Evolutionary conservation across 495 filamentous ascomycete species (phyloP), one percentile per base, ranked within the genome.

Genomic region (Penicillium fimorum): DNA sequence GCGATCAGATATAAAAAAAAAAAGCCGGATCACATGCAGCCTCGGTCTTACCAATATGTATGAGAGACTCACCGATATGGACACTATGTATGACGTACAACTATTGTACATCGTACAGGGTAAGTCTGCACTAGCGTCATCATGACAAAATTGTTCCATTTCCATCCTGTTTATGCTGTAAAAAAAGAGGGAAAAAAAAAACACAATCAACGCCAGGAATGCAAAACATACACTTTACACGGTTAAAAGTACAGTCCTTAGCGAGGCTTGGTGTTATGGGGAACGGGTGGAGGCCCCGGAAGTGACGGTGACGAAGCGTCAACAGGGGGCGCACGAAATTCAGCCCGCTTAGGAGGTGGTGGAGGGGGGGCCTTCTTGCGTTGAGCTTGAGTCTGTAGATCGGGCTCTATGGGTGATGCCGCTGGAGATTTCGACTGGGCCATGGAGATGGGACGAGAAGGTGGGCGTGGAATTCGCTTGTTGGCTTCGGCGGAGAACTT

Each of bases 281-380:
- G 76, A 11, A 79, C 56, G 4, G 75, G 76, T 2, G 76, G 76
- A 37, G 76, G 73, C 24, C 64, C 52, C 15, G 73, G 62, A 11
- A 68, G 54, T 27, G 68, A 50, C 9, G 56, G 53, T n/a, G 51
- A 55, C 20, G 56, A 52, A 33, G 60, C 50, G 15, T 32, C 59
- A 20, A 71, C 63, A 20, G 69, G 62, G 27, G 65, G 43, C 8
- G 73, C 70, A 15, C 73, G 70, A 45, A 78, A 67, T 22, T 68
- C 75, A 22, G 76, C 71, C 58, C 79, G 84, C 66, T 85, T 87
- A 10, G 84, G 81, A n/a, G 86, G 86, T 4, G 86, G 87, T 2
- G 76, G 81, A 5, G 89, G 87, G 4, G 89, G 87, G 8, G 85
- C 80, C 60, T 86, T 88, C 72, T 85, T 89, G 62, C 76, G 81